Evolutionary conservation across 345 rosid genomes (phyloP).

Genomic region (Leavenworthia alabamica): DNA sequence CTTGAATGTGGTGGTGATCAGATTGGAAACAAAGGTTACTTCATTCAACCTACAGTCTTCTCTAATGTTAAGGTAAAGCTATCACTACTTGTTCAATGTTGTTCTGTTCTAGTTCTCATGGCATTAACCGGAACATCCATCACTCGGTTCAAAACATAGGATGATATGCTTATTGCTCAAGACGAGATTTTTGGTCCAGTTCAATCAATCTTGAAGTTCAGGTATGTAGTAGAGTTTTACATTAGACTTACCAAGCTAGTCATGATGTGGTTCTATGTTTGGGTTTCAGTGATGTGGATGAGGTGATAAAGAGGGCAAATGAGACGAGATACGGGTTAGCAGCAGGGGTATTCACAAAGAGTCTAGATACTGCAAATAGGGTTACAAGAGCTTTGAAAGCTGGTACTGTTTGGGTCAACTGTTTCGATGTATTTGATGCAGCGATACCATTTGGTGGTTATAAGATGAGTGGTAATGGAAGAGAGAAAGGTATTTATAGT

Average conservation of each 20-base stretch:
- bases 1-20: conserved; percentile 91
- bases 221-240: conserved; percentile 33
- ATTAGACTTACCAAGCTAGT: not conserved
- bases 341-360: conserved; percentile 83
- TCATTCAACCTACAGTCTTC: conserved; percentile 91
- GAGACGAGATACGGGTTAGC: conserved; percentile 65
- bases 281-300: conserved; percentile 53
- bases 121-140: not conserved
- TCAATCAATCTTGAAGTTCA: conserved; percentile 90
- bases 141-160: conserved; percentile 35
- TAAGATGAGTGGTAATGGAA: conserved; percentile 92
- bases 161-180: conserved; percentile 81
- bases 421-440: conserved; percentile 87
- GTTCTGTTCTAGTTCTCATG: not conserved
- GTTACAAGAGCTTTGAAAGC: conserved; percentile 62
- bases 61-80: conserved; percentile 65
- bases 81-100: not conserved
- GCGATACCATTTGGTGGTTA: conserved; percentile 93
- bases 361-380: conserved; percentile 59
- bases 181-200: conserved; percentile 99
- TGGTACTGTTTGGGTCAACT: conserved; percentile 90
- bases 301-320: conserved; percentile 73
- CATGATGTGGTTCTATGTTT: not conserved
- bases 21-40: conserved; percentile 73
- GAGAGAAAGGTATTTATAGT: conserved; percentile 96